These are phyloP conservation scores for Tetrahymena thermophila DNA, from an alignment of 73 alveolate species.

Conservation along the genomic window DNA sequence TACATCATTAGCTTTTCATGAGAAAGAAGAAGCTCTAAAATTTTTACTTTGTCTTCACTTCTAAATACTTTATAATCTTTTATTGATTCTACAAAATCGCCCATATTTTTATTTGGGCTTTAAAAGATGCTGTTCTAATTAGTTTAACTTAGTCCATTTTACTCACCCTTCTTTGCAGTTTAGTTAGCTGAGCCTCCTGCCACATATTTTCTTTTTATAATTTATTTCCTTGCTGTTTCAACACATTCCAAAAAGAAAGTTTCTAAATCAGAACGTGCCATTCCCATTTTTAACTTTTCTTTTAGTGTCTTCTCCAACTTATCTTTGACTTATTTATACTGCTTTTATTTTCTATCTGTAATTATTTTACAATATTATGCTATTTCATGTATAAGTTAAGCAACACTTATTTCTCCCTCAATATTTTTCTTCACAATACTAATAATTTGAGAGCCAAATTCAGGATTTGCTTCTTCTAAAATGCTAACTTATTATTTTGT, in stretches of 20 bases:
- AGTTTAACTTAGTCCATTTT: not conserved
- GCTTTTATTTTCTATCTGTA: not conserved
- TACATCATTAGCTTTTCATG: slow-evolving; percentile 50
- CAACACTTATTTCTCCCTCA: slow-evolving; percentile 4
- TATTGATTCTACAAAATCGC: not conserved
- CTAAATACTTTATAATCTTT: slow-evolving; percentile 3
- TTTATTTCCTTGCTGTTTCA: slow-evolving; percentile 82
- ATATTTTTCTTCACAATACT: not conserved
- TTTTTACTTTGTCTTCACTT: slow-evolving; percentile 42
- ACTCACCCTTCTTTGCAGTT: not conserved
- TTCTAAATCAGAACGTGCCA: slow-evolving; percentile 67
- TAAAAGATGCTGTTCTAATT: not conserved
- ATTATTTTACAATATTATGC: not conserved
- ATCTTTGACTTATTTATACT: not conserved
- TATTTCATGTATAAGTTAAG: not conserved
- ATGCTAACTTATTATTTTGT: not conserved
- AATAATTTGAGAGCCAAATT: slow-evolving; percentile 2
- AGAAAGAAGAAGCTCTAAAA: slow-evolving; percentile 43
- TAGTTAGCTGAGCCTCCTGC: not conserved
- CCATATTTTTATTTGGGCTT: not conserved
- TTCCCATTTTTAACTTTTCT: not conserved
- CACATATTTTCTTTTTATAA: slow-evolving; percentile 49
- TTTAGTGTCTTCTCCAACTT: not conserved
- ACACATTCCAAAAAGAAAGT: slow-evolving; percentile 76
- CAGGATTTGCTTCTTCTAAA: not conserved